phyloP scores from a whole-genome alignment of 805 yeast species.

The Torulaspora quercuum region DNA sequence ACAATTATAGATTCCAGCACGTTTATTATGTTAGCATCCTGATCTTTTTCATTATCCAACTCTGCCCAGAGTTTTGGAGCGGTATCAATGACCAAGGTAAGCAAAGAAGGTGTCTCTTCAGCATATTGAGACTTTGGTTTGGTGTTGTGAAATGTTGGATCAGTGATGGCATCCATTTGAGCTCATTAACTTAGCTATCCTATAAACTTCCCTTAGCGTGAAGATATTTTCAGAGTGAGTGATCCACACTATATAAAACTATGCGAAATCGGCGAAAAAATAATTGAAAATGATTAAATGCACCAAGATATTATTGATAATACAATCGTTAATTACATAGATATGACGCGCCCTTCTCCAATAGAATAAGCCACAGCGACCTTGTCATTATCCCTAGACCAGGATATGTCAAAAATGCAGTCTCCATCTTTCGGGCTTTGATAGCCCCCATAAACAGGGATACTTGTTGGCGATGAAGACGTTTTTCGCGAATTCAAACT shows the following conservation, averaged over 20 bases:
- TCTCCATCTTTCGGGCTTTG: constrained; percentile 26
- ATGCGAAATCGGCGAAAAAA: too few relatives aligned
- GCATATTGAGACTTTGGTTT: constrained; percentile 22
- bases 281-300: background rate
- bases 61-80: constrained; percentile 54
- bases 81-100: constrained; percentile 74
- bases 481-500: constrained; percentile 14
- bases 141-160: constrained; percentile 33
- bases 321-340: constrained; percentile 14
- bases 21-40: constrained; percentile 48
- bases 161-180: constrained; percentile 40
- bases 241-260: too few relatives aligned
- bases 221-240: background rate
- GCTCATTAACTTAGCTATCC: too few relatives aligned
- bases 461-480: constrained; percentile 24
- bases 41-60: constrained; percentile 30
- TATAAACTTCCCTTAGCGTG: too few relatives aligned
- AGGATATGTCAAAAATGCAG: constrained; percentile 36
- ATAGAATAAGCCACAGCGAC: constrained; percentile 36
- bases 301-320: constrained; percentile 4
- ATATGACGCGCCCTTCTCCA: constrained; percentile 30
- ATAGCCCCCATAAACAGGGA: constrained; percentile 26
- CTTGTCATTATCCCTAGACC: constrained; percentile 33
- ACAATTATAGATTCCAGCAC: constrained; percentile 66
- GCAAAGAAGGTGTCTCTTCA: constrained; percentile 73